These are phyloP conservation scores for Penicillium vulpinum DNA, from an alignment of 2,329 filamentous ascomycete species.

Conservation along the genomic window DNA sequence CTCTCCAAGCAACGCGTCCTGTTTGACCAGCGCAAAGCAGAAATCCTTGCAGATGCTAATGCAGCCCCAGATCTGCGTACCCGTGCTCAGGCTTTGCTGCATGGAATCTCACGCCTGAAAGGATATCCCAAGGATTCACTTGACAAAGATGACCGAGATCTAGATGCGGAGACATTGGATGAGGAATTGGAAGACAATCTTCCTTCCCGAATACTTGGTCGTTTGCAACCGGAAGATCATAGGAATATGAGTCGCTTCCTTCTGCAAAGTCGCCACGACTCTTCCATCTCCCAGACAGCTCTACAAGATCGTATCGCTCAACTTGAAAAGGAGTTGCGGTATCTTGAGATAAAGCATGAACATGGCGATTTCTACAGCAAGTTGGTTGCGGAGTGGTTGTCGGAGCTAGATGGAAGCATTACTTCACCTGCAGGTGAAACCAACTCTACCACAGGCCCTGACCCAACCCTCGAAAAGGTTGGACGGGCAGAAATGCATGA, in stretches of 20 bases:
- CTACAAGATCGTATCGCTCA: constrained; percentile 51
- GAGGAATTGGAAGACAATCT: constrained; percentile 19
- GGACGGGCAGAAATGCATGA: constrained; percentile 57
- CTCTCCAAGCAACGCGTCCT: constrained; percentile 53
- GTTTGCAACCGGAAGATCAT: constrained; percentile 28
- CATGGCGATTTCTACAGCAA: constrained; percentile 59
- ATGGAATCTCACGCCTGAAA: constrained; percentile 42
- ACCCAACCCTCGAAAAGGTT: constrained; percentile 47
- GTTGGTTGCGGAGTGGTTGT: constrained; percentile 58
- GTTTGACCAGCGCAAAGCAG: constrained; percentile 51
- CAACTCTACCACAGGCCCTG: constrained; percentile 28
- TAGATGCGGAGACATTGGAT: constrained; percentile 15
- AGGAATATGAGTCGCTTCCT: constrained; percentile 54
- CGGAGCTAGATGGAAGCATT: constrained; percentile 31
- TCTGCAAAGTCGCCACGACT: constrained; percentile 55
- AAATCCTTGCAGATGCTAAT: constrained; percentile 40
- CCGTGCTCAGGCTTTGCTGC: constrained; percentile 36
- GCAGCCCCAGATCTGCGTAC: constrained; percentile 30
- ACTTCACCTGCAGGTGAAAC: constrained; percentile 14
- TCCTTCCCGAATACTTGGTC: constrained; percentile 29
- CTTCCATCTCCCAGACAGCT: constrained; percentile 51
- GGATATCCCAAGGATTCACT: constrained; percentile 38
- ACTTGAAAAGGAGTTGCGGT: constrained; percentile 49
- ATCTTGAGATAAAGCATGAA: constrained; percentile 56
- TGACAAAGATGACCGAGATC: constrained; percentile 36